Base-by-base conservation (phyloP, 805 yeast genomes). In the Candida yuanshanica region DNA sequence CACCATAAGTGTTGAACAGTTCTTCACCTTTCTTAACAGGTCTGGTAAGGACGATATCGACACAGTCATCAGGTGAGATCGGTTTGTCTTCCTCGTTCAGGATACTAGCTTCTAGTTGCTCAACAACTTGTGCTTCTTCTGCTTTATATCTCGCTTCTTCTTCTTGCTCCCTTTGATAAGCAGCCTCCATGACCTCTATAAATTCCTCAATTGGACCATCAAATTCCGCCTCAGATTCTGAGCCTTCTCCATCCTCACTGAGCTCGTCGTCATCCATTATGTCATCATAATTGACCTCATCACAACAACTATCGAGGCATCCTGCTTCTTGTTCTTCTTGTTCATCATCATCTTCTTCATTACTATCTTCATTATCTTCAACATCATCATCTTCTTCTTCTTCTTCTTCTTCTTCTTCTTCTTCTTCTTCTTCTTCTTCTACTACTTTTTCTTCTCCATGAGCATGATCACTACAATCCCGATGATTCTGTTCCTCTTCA, bases 1-100 rank as follows among this genome's bases (percentile, higher is more conserved):
- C 82, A 0, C 96, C 97, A 52, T 89, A 90, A 0, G 93, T 79
- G 62, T 87, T 89, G 66, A 80, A 85, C 12, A 91, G 54, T 54
- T 91, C 96, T 11, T 66, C 58, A 7, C 77, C 76, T 25, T 62
- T 55, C 1, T 52, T 38, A 1, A 85, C 75, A 2, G 61, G 55
- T 12, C 56, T 58, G 16, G 68, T 65, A 2, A 81, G 53, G 0
- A 75, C 68, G 12, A 89, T 77, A 51, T 88, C 96, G 51, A 95
- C 86, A 48, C 89, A 81, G 43, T 76, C 75, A 39, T 70, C 72
- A 2, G 74, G 65, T 4, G 56, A 45, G 4, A 70, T 60, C 8
- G 66, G 50, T 16, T 70, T 72, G 1, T 52, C 60, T 21, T 55
- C 53, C 23, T 51, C 56, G 16, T 43, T 46, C 8, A 47, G 36